phyloP scores from a whole-genome alignment of 2,329 filamentous ascomycete genomes.

The Beauveria caledonica region DNA sequence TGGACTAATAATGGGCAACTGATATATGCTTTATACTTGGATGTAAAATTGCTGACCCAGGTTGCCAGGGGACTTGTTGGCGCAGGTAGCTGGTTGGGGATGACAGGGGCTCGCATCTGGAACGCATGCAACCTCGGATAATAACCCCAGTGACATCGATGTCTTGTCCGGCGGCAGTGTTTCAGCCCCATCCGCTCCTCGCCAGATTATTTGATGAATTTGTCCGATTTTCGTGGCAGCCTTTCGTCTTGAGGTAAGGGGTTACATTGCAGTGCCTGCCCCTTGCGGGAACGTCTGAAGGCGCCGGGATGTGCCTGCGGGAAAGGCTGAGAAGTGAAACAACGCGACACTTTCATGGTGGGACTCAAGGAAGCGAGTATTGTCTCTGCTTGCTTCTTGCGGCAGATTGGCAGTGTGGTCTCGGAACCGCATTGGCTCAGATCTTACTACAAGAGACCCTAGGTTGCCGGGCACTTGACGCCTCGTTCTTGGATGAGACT shows the following conservation, averaged over 20 bases:
- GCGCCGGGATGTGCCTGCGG: neutral
- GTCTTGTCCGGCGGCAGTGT: neutral
- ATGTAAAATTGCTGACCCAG: too few relatives aligned
- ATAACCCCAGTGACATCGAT: neutral
- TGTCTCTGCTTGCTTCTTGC: slow-evolving; percentile 3
- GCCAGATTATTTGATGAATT: neutral
- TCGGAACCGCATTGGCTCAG: too few relatives aligned
- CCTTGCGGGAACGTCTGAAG: too few relatives aligned
- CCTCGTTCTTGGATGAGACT: slow-evolving; percentile 3
- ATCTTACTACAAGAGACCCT: neutral
- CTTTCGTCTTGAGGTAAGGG: neutral
- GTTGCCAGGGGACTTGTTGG: too few relatives aligned
- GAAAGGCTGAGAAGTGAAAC: neutral
- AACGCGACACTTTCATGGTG: neutral
- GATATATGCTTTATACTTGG: neutral
- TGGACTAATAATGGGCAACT: too few relatives aligned
- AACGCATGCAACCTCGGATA: neutral
- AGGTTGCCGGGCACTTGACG: neutral
- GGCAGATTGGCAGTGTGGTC: neutral
- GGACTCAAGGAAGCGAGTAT: too few relatives aligned
- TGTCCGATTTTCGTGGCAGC: neutral
- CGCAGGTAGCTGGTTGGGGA: neutral
- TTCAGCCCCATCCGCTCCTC: neutral
- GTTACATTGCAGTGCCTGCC: neutral
- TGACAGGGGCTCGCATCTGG: neutral